Evolutionary conservation across 192 early-diverging fungal genomes (phyloP).

Genomic region (Rhizophagus prolifer): DNA sequence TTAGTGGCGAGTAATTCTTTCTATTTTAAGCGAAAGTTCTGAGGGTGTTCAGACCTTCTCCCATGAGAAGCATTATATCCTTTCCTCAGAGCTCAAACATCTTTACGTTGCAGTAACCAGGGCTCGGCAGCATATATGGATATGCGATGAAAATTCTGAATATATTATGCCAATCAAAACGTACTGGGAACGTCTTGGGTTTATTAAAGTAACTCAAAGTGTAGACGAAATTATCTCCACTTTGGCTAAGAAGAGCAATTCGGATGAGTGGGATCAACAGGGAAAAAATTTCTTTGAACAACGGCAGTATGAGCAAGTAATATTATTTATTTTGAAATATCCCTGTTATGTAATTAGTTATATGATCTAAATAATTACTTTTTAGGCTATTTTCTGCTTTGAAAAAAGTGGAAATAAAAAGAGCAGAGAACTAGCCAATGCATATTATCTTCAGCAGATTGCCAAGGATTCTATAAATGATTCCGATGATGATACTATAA

Average conservation of each 20-base stretch:
- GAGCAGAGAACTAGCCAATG: neutral
- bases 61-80: constrained; percentile 11
- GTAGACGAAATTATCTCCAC: neutral
- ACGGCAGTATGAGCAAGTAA: constrained; percentile 19
- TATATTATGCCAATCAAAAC: neutral
- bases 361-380: neutral
- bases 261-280: constrained; percentile 13
- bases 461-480: constrained; percentile 15
- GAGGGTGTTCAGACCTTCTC: neutral
- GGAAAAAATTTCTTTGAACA: constrained; percentile 13
- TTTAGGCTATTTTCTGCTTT: constrained; percentile 28
- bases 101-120: constrained; percentile 20
- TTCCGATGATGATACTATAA: constrained; percentile 10
- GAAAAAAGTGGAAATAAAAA: constrained; percentile 13
- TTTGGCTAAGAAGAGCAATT: constrained; percentile 19
- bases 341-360: neutral
- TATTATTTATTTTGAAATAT: neutral
- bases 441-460: constrained; percentile 14
- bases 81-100: constrained; percentile 19
- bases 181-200: neutral
- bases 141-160: constrained; percentile 7
- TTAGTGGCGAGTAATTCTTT: constrained; percentile 20
- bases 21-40: neutral
- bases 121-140: constrained; percentile 22
- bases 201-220: neutral